A percentile compares a stretch with the other conserved stretches of the same genome.
These are phyloP conservation scores for Phaffia australis DNA, from an alignment of 768 basidiomycete genomes.

Conservation along the genomic window DNA sequence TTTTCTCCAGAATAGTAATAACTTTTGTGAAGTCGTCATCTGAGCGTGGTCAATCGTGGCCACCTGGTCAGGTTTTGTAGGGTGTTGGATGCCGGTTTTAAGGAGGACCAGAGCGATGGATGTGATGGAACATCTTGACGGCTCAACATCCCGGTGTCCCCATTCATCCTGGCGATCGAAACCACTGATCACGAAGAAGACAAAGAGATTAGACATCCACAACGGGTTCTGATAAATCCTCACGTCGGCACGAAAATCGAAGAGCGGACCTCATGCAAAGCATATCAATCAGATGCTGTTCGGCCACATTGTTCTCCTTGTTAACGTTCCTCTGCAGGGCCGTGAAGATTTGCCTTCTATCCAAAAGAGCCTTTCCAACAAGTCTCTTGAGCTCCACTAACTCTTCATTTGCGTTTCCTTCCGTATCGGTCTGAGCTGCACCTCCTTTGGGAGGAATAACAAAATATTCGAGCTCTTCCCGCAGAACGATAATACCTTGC, in stretches of 20 bases:
- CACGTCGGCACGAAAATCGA: neutral
- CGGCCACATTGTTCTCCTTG: constrained; percentile 97
- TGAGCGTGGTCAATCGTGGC: constrained; percentile 81
- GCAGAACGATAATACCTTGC: constrained; percentile 94
- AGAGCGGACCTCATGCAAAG: constrained; percentile 81
- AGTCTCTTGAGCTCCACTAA: constrained; percentile 71
- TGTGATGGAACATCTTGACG: constrained; percentile 91
- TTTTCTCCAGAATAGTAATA: constrained; percentile 96
- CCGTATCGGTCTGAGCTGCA: constrained; percentile 45
- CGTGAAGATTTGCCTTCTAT: constrained; percentile 86
- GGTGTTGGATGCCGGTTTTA: constrained; percentile 74
- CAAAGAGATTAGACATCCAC: neutral
- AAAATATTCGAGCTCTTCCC: constrained; percentile 97
- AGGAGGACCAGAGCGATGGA: constrained; percentile 94
- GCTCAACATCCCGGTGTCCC: constrained; percentile 94
- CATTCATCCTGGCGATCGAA: constrained; percentile 96
- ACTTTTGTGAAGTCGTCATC: constrained; percentile 95
- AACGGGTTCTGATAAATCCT: neutral
- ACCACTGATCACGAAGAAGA: constrained; percentile 48
- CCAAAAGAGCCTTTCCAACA: constrained; percentile 78
- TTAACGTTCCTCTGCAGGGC: constrained; percentile 97
- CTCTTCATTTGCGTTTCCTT: constrained; percentile 66
- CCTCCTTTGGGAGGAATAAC: constrained; percentile 69
- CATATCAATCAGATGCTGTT: constrained; percentile 99
- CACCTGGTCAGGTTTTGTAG: constrained; percentile 35